These are phyloP conservation scores for Cystofilobasidium ferigula DNA, from an alignment of 768 basidiomycete genomes.

Conservation along the genomic window DNA sequence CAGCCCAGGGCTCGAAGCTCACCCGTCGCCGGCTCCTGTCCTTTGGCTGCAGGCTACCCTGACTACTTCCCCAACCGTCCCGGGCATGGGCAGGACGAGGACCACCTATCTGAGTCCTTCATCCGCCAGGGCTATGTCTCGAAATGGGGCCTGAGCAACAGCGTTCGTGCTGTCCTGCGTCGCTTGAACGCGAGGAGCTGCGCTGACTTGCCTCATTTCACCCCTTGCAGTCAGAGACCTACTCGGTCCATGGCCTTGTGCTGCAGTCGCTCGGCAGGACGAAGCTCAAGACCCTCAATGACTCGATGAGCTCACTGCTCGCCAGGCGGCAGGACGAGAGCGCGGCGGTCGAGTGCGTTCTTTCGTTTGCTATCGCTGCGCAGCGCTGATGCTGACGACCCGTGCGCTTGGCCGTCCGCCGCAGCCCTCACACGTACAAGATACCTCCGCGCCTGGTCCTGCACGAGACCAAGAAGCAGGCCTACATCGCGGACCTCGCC, in stretches of 20 bases:
- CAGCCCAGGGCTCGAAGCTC: too few relatives aligned
- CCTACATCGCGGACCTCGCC: conserved; percentile 33
- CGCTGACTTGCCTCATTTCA: too few relatives aligned
- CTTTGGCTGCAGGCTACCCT: conserved; percentile 22
- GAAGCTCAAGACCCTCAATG: conserved; percentile 22
- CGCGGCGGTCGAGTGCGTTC: conserved; percentile 27
- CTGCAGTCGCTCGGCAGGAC: conserved; percentile 28
- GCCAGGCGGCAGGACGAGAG: conserved; percentile 7
- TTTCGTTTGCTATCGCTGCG: too few relatives aligned
- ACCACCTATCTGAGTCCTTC: conserved; percentile 28
- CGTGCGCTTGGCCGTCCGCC: background rate
- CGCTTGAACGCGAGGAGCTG: background rate
- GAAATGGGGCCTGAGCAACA: conserved; percentile 24
- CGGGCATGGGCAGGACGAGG: conserved; percentile 31
- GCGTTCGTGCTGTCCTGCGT: conserved; percentile 13
- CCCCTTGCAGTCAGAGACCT: conserved; percentile 31
- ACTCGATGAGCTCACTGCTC: conserved; percentile 28
- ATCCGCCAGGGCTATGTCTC: conserved; percentile 30
- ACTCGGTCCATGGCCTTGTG: conserved; percentile 32
- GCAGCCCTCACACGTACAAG: conserved; percentile 30
- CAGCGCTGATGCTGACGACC: background rate
- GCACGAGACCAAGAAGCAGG: conserved; percentile 31
- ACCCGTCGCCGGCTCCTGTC: too few relatives aligned
- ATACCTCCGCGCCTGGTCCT: conserved; percentile 30
- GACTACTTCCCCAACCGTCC: conserved; percentile 31